Conservation (phyloP, 805 yeast species). For the Suhomyces emberorum region DNA sequence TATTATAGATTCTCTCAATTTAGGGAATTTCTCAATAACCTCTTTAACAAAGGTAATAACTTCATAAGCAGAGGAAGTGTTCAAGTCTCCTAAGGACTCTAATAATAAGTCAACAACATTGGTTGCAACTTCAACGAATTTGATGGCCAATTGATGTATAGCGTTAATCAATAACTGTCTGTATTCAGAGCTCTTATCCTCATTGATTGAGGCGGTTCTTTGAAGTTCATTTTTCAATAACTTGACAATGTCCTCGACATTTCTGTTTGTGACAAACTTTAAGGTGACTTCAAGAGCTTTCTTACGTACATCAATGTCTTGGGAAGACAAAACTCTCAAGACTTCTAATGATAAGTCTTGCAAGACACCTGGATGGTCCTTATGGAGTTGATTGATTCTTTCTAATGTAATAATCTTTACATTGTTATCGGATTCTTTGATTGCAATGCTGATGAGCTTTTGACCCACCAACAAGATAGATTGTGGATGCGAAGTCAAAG, state of each 20-base stretch:
- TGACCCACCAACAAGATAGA: slow-evolving; percentile 76
- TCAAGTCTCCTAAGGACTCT: slow-evolving; percentile 82
- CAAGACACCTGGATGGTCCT: slow-evolving; percentile 73
- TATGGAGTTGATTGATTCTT: slow-evolving; percentile 73
- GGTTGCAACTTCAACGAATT: slow-evolving; percentile 87
- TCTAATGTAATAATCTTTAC: slow-evolving; percentile 90
- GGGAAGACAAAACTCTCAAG: slow-evolving; percentile 78
- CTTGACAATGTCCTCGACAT: slow-evolving; percentile 90
- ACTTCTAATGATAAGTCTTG: slow-evolving; percentile 84
- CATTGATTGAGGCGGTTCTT: slow-evolving; percentile 63
- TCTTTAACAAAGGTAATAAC: slow-evolving; percentile 91
- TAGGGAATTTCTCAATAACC: slow-evolving; percentile 88
- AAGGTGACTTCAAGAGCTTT: slow-evolving; percentile 85
- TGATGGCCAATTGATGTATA: slow-evolving; percentile 84
- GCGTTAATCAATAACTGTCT: slow-evolving; percentile 85
- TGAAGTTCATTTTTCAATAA: slow-evolving; percentile 88
- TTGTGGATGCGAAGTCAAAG: slow-evolving; percentile 57
- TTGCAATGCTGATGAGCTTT: slow-evolving; percentile 83
- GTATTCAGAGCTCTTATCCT: slow-evolving; percentile 81
- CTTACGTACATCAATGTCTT: slow-evolving; percentile 85
- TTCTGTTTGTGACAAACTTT: slow-evolving; percentile 75
- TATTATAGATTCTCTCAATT: slow-evolving; percentile 63
- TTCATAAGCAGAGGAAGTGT: slow-evolving; percentile 82
- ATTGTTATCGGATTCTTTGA: slow-evolving; percentile 91
- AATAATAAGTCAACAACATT: slow-evolving; percentile 83